Percentiles rank a stretch among this genome's conserved stretches.
These are phyloP conservation scores for Grammothele lineata DNA, from an alignment of 768 basidiomycete species.

Conservation along the genomic window DNA sequence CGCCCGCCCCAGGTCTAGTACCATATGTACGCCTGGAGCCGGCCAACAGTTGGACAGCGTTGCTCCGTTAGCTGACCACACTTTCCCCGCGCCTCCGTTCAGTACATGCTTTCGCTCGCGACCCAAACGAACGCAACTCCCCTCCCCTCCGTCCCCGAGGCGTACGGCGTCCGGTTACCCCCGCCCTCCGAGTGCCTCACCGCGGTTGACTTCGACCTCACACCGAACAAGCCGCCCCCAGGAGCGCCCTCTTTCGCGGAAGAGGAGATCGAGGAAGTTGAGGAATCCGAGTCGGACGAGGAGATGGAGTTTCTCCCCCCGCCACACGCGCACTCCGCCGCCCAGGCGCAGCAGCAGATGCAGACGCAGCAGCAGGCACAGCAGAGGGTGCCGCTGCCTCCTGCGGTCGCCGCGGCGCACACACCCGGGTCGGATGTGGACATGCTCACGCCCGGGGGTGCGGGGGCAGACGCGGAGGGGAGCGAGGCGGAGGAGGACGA, in stretches of 20 bases:
- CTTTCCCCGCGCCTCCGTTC: not conserved
- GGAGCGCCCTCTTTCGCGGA: constrained; percentile 73
- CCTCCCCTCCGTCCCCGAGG: constrained; percentile 81
- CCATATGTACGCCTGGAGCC: too few species aligned
- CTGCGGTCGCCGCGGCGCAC: constrained; percentile 43
- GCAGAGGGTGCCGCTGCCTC: constrained; percentile 11
- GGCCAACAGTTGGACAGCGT: not conserved
- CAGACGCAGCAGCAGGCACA: constrained; percentile 8
- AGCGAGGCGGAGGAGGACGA: constrained; percentile 81
- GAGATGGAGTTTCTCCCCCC: constrained; percentile 70
- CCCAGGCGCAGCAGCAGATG: constrained; percentile 7
- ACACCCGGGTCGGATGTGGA: constrained; percentile 71
- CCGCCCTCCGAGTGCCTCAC: constrained; percentile 64
- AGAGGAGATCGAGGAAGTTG: constrained; percentile 79
- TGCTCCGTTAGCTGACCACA: not conserved
- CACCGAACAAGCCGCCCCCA: constrained; percentile 82
- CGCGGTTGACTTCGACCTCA: constrained; percentile 79
- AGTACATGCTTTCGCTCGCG: constrained; percentile 80
- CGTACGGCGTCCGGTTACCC: constrained; percentile 84
- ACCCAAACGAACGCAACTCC: constrained; percentile 79
- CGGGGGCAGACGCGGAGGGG: constrained; percentile 42
- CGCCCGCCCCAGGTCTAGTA: too few species aligned
- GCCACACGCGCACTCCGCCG: constrained; percentile 26
- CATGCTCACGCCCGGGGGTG: constrained; percentile 40
- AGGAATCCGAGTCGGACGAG: constrained; percentile 63